These are phyloP conservation scores for Henckelia pumila DNA, from an alignment of 257 asterid genomes.

Conservation along the genomic window DNA sequence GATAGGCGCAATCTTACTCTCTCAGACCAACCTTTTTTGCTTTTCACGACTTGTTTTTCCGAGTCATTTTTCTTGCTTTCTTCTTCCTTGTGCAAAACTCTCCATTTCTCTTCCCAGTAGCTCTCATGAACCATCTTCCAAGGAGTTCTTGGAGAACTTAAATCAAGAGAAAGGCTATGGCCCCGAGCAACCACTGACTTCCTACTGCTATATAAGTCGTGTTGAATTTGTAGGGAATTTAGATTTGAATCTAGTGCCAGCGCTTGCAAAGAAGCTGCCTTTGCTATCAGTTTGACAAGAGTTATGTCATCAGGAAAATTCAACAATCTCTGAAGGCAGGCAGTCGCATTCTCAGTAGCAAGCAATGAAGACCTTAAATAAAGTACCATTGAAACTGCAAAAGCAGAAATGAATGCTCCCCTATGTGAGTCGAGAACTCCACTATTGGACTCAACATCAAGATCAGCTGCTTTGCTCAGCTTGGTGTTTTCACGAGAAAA, in stretches of 20 bases:
- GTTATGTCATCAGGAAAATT: conserved; percentile 65
- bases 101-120: conserved; percentile 97
- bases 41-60: conserved; percentile 34
- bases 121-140: conserved; percentile 48
- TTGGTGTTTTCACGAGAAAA: conserved; percentile 59
- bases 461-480: conserved; percentile 26
- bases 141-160: conserved; percentile 60
- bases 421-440: conserved; percentile 64
- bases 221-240: conserved; percentile 38
- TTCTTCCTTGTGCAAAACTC: conserved; percentile 71
- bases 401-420: conserved; percentile 86
- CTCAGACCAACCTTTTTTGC: conserved; percentile 65
- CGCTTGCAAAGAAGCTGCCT: conserved; percentile 73
- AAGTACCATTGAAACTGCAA: conserved; percentile 92
- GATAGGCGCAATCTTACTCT: conserved; percentile 51
- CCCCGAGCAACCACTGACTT: conserved; percentile 47
- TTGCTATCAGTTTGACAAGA: conserved; percentile 52
- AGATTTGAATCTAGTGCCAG: conserved; percentile 61
- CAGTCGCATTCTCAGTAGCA: conserved; percentile 81
- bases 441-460: conserved; percentile 40
- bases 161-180: conserved; percentile 58
- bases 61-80: conserved; percentile 35
- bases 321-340: conserved; percentile 76
- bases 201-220: conserved; percentile 39
- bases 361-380: conserved; percentile 72